phyloP scores from a whole-genome alignment of 371 early-diverging fungal species.

The Mucor racemosus region DNA sequence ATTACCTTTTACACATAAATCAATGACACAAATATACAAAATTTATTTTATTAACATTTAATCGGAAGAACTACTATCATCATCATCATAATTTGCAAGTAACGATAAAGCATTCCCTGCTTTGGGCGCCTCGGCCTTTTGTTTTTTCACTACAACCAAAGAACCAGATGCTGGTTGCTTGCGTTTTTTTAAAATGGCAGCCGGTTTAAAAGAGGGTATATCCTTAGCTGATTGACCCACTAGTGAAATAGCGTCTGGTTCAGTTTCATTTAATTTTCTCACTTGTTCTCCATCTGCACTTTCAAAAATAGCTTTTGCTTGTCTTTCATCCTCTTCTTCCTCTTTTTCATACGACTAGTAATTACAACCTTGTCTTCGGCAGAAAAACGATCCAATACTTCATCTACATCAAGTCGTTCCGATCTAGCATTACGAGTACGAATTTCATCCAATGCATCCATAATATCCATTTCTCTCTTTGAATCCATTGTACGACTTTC shows the following conservation, averaged over 20 bases:
- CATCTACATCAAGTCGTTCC: conserved; percentile 78
- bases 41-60: conserved; percentile 5
- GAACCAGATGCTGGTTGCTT: conserved; percentile 20
- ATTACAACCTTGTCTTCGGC: conserved; percentile 46
- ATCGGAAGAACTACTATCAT: conserved; percentile 10
- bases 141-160: conserved; percentile 36
- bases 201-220: conserved; percentile 50
- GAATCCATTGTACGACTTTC: conserved; percentile 93
- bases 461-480: conserved; percentile 95
- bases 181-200: conserved; percentile 23
- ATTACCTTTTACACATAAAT: not conserved
- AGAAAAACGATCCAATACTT: conserved; percentile 59
- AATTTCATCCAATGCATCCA: conserved; percentile 96
- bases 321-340: conserved; percentile 71
- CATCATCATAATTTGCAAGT: conserved; percentile 38
- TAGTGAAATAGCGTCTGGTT: conserved; percentile 52
- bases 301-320: conserved; percentile 70
- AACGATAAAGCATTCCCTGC: conserved; percentile 28
- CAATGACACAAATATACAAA: not conserved
- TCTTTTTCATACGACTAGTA: conserved; percentile 49
- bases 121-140: conserved; percentile 35
- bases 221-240: conserved; percentile 39
- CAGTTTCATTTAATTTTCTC: conserved; percentile 63
- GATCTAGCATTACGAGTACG: conserved; percentile 83
- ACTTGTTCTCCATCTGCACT: conserved; percentile 73